A percentile compares a stretch with the other conserved stretches of the same genome.
phyloP scores from a whole-genome alignment of 768 basidiomycete species.

The Tricholoma sp. region DNA sequence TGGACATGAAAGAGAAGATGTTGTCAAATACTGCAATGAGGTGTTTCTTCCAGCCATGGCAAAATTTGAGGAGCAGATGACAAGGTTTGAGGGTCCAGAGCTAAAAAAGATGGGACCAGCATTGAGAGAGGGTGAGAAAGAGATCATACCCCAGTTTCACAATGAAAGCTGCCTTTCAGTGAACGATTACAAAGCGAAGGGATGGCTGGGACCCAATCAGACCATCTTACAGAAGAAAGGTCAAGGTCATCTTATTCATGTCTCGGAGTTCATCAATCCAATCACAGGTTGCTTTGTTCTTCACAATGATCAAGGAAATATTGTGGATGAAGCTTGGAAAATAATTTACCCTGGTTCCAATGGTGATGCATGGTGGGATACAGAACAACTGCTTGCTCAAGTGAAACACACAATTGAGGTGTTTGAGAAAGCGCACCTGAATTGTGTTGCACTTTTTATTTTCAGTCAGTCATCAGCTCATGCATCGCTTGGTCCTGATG shows the following conservation, averaged over 20 bases:
- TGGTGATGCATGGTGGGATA: constrained; percentile 30
- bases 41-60: neutral
- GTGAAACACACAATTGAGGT: constrained; percentile 23
- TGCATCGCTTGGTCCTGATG: constrained; percentile 22
- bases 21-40: neutral
- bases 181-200: neutral
- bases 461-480: constrained; percentile 32
- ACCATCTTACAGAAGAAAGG: constrained; percentile 19
- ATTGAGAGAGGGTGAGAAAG: neutral
- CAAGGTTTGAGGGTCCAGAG: neutral
- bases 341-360: constrained; percentile 28
- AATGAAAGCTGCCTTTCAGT: neutral
- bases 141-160: constrained; percentile 1
- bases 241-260: constrained; percentile 26
- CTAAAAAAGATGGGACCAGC: neutral
- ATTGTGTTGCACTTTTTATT: too few relatives aligned
- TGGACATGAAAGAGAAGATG: neutral
- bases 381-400: constrained; percentile 24
- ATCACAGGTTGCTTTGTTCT: constrained; percentile 15
- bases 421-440: constrained; percentile 23
- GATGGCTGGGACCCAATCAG: neutral
- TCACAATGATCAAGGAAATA: neutral
- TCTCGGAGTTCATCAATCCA: constrained; percentile 29
- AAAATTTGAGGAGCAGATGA: neutral
- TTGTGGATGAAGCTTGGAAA: constrained; percentile 20